Base-by-base conservation (phyloP, 2,329 filamentous ascomycete species). In the Exserohilum turcica region DNA sequence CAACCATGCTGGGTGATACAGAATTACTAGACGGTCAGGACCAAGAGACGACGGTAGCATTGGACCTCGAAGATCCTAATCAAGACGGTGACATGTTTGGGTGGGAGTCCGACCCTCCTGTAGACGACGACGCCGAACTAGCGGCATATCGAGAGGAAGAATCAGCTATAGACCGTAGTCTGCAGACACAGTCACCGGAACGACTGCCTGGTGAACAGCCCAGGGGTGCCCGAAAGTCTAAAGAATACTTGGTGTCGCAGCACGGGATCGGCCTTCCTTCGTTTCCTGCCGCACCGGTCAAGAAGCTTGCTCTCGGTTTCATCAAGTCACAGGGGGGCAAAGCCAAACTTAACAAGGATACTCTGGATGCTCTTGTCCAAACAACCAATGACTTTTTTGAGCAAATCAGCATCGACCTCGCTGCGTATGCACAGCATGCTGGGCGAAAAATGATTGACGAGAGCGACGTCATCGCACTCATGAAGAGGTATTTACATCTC, bases 351-450 rank as follows among this genome's bases (percentile, higher is more conserved):
- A 86, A 82, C 52, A 85, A 88, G 39, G 90, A 94, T 45, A 87
- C 89, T 1, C 77, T 96, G 32, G 82, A 84, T 27, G 87, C 88
- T 4, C 85, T 96, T 48, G 86, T 88, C 66, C 87, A 91, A 70
- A 90, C 91, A 0, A 90, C 90, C 2, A 90, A 95, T 57, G 94
- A 91, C 88, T 96, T 92, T 74, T 96, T 96, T 71, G 91, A 95
- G 75, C 92, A 96, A 73, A 79, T 90, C 2, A 86, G 89, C 42
- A 89, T 92, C 55, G 91, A 96, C 68, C 76, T 96, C 48, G 84
- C 84, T 10, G 87, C 86, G 2, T 96, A 92, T 72, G 89, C 92
- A 15, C 82, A 85, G 56, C 92, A 97, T 73, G 91, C 89, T 5
- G 88, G 89, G 28, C 84, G 92, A 28, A 94, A 89, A 74, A 91